Percentiles rank a stretch among this genome's conserved stretches.
Evolutionary conservation across 1,284 basidiomycete genomes (phyloP).

Genomic region (Ustilago nuda): DNA sequence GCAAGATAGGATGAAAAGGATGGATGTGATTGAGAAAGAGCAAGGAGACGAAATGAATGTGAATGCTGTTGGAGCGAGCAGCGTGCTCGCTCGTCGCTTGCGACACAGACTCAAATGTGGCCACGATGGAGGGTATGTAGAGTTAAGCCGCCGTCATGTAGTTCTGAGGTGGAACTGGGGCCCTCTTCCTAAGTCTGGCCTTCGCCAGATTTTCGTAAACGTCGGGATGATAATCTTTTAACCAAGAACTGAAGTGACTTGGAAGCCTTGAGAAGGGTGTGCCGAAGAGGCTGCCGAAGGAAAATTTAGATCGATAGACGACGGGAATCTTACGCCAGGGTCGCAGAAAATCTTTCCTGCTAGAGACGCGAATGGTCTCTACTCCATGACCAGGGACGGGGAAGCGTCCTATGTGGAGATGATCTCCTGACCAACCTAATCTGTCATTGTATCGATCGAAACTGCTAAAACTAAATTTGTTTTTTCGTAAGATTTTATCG

Average conservation of each 20-base stretch:
- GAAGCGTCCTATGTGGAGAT: background rate
- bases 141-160: background rate
- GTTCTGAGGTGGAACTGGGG: background rate
- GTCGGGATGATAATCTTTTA: background rate
- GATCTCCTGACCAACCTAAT: too few species aligned
- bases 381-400: background rate
- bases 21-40: too few species aligned
- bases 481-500: background rate
- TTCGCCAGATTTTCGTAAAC: background rate
- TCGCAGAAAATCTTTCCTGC: background rate
- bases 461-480: too few species aligned
- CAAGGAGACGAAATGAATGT: too few species aligned
- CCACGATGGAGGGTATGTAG: too few species aligned
- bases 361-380: background rate
- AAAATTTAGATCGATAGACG: background rate
- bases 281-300: background rate
- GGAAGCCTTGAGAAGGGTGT: background rate
- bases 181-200: background rate
- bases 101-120: too few species aligned
- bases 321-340: background rate
- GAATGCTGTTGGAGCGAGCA: too few species aligned
- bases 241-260: background rate
- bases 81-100: too few species aligned
- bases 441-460: too few species aligned
- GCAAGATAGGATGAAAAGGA: too few species aligned